Evolutionary conservation across 331 rosid species (phyloP).

Genomic region (Prunus yedoensis): DNA sequence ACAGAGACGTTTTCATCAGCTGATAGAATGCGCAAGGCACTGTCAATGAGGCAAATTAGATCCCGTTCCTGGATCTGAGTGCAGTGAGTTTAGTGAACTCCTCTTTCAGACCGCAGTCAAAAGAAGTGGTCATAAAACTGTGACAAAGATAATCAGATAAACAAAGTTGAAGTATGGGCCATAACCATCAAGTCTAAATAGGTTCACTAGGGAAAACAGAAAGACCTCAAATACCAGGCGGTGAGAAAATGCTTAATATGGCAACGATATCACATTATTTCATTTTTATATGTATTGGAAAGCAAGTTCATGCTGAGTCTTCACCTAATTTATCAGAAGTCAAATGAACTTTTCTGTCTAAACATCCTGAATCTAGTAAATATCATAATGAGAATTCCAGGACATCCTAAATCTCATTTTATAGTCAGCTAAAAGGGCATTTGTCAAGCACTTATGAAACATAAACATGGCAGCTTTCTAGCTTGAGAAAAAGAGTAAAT

Average conservation of each 20-base stretch:
- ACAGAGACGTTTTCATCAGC: slow-evolving; percentile 13
- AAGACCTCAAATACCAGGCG: neutral
- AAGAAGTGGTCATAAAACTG: slow-evolving; percentile 32
- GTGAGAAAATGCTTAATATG: neutral
- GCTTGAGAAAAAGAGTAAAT: neutral
- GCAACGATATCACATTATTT: neutral
- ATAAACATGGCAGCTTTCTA: neutral
- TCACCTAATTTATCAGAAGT: too few relatives aligned
- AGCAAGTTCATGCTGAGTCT: neutral
- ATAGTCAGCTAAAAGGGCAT: too few relatives aligned
- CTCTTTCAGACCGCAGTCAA: slow-evolving; percentile 6
- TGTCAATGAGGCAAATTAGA: slow-evolving; percentile 5
- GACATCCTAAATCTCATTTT: too few relatives aligned
- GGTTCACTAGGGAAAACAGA: neutral
- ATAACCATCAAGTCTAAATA: too few relatives aligned
- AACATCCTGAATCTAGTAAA: too few relatives aligned
- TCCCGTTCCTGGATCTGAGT: slow-evolving; percentile 24
- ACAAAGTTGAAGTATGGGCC: neutral
- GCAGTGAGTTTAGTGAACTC: slow-evolving; percentile 5
- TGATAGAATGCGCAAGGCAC: slow-evolving; percentile 9
- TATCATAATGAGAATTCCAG: too few relatives aligned
- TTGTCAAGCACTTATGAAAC: too few relatives aligned
- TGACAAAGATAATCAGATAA: neutral
- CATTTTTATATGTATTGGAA: neutral
- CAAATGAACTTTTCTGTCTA: too few relatives aligned